A percentile compares a stretch with the other conserved stretches of the same genome.
phyloP scores from a whole-genome alignment of 768 basidiomycete genomes.

The Guyanaporus albipodus region DNA sequence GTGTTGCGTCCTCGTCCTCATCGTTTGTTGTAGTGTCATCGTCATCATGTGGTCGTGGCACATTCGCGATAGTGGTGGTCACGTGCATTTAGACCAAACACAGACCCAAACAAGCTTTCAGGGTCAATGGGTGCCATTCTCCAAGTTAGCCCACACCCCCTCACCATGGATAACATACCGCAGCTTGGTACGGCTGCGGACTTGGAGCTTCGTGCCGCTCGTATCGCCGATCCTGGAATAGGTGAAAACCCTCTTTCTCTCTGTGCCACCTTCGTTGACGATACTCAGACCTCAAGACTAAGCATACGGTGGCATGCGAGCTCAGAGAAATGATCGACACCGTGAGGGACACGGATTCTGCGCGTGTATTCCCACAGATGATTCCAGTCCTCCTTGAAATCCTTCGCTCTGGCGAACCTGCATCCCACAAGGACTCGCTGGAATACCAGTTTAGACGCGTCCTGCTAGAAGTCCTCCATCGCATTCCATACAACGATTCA shows the following conservation, averaged over 20 bases:
- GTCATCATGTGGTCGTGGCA: too few relatives aligned
- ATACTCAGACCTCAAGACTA: slow-evolving; percentile 61
- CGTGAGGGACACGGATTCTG: slow-evolving; percentile 68
- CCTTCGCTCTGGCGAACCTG: slow-evolving; percentile 62
- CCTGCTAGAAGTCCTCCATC: slow-evolving; percentile 85
- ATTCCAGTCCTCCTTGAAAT: slow-evolving; percentile 72
- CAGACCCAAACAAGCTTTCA: slow-evolving; percentile 30
- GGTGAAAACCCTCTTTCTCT: slow-evolving; percentile 38
- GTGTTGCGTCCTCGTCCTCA: too few relatives aligned
- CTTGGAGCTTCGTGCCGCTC: slow-evolving; percentile 66
- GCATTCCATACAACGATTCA: slow-evolving; percentile 78
- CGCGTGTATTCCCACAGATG: slow-evolving; percentile 65
- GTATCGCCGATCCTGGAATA: slow-evolving; percentile 71
- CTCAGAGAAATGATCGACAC: slow-evolving; percentile 80
- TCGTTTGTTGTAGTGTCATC: too few relatives aligned
- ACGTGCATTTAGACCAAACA: slow-evolving; percentile 33
- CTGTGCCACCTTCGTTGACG: background rate
- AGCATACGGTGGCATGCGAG: slow-evolving; percentile 67
- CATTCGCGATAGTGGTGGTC: too few relatives aligned
- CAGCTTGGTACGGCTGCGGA: slow-evolving; percentile 49
- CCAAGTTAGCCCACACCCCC: background rate
- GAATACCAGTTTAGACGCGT: slow-evolving; percentile 85
- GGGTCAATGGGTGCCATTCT: slow-evolving; percentile 23
- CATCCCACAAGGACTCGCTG: slow-evolving; percentile 59
- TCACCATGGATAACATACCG: slow-evolving; percentile 43